Percentiles rank a stretch among this genome's conserved stretches.
These are phyloP conservation scores for Leucocoprinus sp. DNA, from an alignment of 768 basidiomycete genomes.

Conservation along the genomic window DNA sequence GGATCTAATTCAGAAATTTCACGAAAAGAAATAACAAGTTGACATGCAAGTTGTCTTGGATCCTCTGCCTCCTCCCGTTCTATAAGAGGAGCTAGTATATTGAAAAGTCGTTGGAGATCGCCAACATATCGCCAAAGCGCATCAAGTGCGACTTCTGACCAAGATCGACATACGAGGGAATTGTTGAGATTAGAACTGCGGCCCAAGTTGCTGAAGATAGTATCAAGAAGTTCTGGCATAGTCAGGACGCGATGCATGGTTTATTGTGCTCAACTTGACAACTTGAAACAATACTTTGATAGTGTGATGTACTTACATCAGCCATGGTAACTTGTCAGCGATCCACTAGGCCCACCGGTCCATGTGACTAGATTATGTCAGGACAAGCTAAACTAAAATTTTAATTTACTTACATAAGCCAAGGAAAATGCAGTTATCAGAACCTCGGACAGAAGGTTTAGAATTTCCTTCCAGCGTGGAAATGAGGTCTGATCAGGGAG, in stretches of 20 bases:
- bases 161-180: conserved; percentile 15
- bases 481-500: too few species aligned
- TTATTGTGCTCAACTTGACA: too few species aligned
- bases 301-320: too few species aligned
- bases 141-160: conserved; percentile 16
- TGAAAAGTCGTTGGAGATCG: conserved; percentile 14
- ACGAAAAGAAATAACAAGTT: not conserved
- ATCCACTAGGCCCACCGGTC: too few species aligned
- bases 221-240: conserved; percentile 16
- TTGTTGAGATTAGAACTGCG: conserved; percentile 11
- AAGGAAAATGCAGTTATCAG: too few species aligned
- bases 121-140: conserved; percentile 18
- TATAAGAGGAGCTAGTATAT: conserved; percentile 13
- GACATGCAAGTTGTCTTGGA: conserved; percentile 3
- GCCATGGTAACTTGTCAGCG: too few species aligned
- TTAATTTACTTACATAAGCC: too few species aligned
- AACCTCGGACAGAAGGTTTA: too few species aligned
- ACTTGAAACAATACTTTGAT: too few species aligned
- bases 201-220: conserved; percentile 14
- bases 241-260: conserved; percentile 12
- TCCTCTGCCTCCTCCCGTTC: conserved; percentile 2
- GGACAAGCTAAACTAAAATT: too few species aligned
- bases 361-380: too few species aligned
- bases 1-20: not conserved
- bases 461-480: too few species aligned